These are phyloP conservation scores for Scheffersomyces segobiensis DNA, from an alignment of 1,139 yeast species.

Conservation along the genomic window DNA sequence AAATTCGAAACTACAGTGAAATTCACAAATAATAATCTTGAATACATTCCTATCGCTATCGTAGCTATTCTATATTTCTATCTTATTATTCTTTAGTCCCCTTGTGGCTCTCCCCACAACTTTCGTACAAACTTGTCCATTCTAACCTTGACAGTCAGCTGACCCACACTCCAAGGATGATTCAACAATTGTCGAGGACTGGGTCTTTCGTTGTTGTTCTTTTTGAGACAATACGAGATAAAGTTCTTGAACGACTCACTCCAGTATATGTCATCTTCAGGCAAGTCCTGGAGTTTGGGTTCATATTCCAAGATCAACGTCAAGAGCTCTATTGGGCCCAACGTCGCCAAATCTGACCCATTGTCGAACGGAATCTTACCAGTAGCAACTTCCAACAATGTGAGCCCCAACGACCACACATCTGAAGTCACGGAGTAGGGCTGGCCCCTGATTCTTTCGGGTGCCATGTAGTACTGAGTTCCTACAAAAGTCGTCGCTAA, in stretches of 20 bases:
- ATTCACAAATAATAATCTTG: too few relatives aligned
- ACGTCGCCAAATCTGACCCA: conserved; percentile 41
- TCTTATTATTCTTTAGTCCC: background rate
- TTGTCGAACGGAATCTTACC: conserved; percentile 72
- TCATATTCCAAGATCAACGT: conserved; percentile 80
- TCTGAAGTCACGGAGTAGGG: conserved; percentile 94
- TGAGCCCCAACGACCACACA: conserved; percentile 93
- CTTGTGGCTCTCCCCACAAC: conserved; percentile 61
- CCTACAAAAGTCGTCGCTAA: conserved; percentile 96
- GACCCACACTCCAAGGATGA: conserved; percentile 90
- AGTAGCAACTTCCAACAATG: conserved; percentile 87
- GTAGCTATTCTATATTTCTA: background rate
- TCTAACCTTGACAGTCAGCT: conserved; percentile 64
- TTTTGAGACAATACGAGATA: conserved; percentile 75
- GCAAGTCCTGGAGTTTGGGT: conserved; percentile 77
- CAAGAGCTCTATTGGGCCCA: conserved; percentile 82
- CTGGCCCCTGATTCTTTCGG: conserved; percentile 93
- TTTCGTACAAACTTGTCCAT: conserved; percentile 85
- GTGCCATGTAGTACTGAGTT: conserved; percentile 97
- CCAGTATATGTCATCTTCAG: conserved; percentile 78
- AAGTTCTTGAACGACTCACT: conserved; percentile 80
- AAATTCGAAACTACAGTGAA: too few relatives aligned
- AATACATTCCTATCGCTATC: too few relatives aligned
- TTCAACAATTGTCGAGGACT: conserved; percentile 88
- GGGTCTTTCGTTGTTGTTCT: conserved; percentile 78